Evolutionary conservation across 352 stramenopile genomes (phyloP).

Genomic region (Pythium grandisporangium): DNA sequence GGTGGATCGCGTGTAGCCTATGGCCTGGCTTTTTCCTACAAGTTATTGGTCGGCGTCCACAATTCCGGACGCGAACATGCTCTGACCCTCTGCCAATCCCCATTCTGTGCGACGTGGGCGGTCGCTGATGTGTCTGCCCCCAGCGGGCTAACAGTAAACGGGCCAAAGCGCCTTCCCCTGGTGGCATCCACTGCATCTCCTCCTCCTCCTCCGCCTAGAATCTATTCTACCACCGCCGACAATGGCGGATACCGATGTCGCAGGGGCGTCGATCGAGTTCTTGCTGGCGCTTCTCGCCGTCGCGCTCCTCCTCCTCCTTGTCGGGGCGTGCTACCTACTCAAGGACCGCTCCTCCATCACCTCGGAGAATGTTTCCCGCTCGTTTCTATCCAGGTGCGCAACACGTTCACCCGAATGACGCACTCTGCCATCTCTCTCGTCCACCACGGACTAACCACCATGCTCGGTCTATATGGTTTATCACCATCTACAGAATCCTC

Average conservation of each 20-base stretch:
- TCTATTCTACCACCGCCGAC: no score
- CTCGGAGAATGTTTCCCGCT: slow-evolving; percentile 14
- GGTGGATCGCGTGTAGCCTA: no score
- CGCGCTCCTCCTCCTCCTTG: slow-evolving; percentile 56
- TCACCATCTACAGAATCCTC: slow-evolving; percentile 16
- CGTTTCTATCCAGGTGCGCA: slow-evolving; percentile 17
- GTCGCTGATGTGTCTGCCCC: no score
- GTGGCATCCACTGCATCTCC: no score
- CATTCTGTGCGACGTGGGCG: no score
- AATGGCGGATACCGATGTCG: slow-evolving; percentile 12
- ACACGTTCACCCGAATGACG: background rate
- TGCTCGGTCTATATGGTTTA: background rate
- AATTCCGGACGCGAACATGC: no score
- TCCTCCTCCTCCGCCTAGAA: no score
- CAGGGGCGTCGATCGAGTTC: slow-evolving; percentile 40
- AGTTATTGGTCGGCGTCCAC: no score
- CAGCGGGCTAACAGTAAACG: no score
- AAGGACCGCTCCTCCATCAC: slow-evolving; percentile 18
- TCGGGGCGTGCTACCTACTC: slow-evolving; percentile 56
- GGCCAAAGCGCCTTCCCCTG: no score
- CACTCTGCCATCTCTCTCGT: background rate
- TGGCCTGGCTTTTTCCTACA: no score
- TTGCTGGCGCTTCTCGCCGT: slow-evolving; percentile 60
- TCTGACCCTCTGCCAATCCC: no score
- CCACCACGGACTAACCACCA: background rate